phyloP scores from a whole-genome alignment of 176 grass and related monocot species.

The Avena eriantha region DNA sequence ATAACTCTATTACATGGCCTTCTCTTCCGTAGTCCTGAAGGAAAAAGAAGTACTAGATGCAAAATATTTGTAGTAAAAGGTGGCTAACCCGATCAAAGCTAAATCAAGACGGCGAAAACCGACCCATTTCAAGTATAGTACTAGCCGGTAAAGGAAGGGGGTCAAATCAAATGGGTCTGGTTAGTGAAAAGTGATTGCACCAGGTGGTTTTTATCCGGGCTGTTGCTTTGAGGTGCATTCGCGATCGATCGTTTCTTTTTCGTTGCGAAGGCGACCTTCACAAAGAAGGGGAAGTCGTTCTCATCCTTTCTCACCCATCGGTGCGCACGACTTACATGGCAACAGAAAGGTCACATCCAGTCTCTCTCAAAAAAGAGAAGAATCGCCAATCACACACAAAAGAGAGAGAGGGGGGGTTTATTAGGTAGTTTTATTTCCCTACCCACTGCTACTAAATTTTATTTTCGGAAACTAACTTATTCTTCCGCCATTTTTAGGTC shows the following conservation, averaged over 20 bases:
- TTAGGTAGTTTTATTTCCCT: no score
- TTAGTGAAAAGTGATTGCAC: not conserved
- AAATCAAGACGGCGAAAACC: no score
- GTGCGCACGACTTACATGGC: slow-evolving; percentile 6
- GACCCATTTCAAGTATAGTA: no score
- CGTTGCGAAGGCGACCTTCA: not conserved
- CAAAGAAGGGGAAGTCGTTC: not conserved
- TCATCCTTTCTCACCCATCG: not conserved
- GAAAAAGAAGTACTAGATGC: not conserved
- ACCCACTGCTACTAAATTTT: no score
- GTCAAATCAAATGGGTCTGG: not conserved
- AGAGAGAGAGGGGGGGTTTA: not conserved
- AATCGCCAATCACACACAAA: not conserved
- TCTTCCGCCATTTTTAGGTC: not conserved
- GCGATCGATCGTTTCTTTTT: not conserved
- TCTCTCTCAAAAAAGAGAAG: not conserved
- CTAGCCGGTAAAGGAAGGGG: not conserved
- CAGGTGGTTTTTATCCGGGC: no score
- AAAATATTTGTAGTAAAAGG: not conserved
- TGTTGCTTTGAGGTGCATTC: not conserved
- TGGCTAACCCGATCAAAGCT: no score
- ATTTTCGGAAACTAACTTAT: no score
- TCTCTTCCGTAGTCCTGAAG: not conserved
- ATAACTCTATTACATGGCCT: not conserved
- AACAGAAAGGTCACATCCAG: not conserved